Evolutionary conservation across 2,329 filamentous ascomycete genomes (phyloP), one percentile per base, ranked within the genome.

Genomic region (Cladosporium cucumerinum): DNA sequence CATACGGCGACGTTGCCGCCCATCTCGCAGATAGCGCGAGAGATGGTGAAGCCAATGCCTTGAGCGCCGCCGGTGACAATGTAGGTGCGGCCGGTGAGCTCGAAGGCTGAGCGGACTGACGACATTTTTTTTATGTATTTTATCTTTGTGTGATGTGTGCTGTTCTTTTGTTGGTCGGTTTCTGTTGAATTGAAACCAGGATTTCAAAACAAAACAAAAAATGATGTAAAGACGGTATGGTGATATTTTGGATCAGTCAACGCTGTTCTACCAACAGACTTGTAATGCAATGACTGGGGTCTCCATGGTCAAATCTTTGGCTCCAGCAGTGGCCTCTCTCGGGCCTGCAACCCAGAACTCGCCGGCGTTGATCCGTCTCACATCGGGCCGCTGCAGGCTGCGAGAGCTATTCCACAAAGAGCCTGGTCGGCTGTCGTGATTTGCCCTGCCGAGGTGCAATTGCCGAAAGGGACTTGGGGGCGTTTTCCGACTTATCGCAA

Each of bases 1-100:
- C 84, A 81, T 18, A 86, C 73, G 14, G 88, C 87, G 70, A 87
- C 85, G 72, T 85, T 83, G 61, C 71, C 72, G 30, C 72, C 72
- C 30, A 68, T 65, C 49, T 72, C 67, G 52, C 71, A 70, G 21
- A 73, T 70, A 26, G 70, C 72, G 62, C 70, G 69, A 11, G 67
- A 65, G 59, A 73, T 70, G 21, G 66, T 69, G 63, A 66, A 72
- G 28, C 69, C 70, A 46, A 73, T 71, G 18, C 71, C 71, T 65
- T 70, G 70, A 1, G 70, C 71, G 25, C 71, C 71, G 26, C 71
- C 71, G 5, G 71, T 73, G 16, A 73, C 68, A 28, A 73, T 67
- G 65, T 71, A 72, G 48, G 67, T 69, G 28, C 68, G 69, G 46
- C 68, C 68, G 28, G 69, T 69, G 32, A 72, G 64, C 55, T 68